Evolutionary conservation across 805 yeast genomes (phyloP).

Genomic region (Kuraishia hungarica): DNA sequence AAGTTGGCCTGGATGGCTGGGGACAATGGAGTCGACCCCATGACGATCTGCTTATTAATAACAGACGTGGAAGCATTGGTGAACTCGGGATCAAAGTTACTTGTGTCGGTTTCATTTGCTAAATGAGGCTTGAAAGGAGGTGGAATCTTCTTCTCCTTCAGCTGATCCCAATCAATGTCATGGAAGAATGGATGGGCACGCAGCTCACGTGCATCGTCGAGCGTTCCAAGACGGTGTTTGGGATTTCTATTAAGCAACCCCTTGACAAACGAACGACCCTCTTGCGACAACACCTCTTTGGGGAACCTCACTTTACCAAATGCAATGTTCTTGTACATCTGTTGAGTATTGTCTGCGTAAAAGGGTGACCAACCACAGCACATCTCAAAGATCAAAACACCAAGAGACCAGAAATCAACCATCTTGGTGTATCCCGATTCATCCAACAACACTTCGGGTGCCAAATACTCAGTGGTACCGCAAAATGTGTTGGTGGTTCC

Average conservation of each 20-base stretch:
- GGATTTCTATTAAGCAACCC: conserved; percentile 94
- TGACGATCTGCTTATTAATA: conserved; percentile 56
- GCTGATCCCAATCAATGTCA: conserved; percentile 84
- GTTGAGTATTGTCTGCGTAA: conserved; percentile 95
- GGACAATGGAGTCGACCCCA: conserved; percentile 74
- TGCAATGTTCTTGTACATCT: conserved; percentile 98
- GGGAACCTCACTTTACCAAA: conserved; percentile 98
- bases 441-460: conserved; percentile 92
- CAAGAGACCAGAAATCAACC: conserved; percentile 99
- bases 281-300: conserved; percentile 85
- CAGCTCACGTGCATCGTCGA: conserved; percentile 86
- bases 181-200: conserved; percentile 87
- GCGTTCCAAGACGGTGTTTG: conserved; percentile 86
- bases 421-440: conserved; percentile 96
- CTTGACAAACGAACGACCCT: conserved; percentile 92
- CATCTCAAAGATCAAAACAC: conserved; percentile 96
- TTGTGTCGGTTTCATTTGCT: conserved; percentile 84
- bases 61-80: conserved; percentile 85
- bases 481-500: conserved; percentile 95
- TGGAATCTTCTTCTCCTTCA: conserved; percentile 73
- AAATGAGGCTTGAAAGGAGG: conserved; percentile 97
- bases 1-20: conserved; percentile 96
- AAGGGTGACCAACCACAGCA: conserved; percentile 99
- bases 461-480: conserved; percentile 96
- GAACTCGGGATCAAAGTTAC: conserved; percentile 97